Percentiles rank a stretch among this genome's conserved stretches.
phyloP scores from a whole-genome alignment of 164 flowering plant species.

The Vitis vinifera region ASM3070453v1 NC_081814.1:12301501-12302000 shows the following conservation, averaged over 20 bases:
- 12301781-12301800: constrained; percentile 57
- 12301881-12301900: too few species aligned
- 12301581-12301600: constrained; percentile 58
- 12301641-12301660: constrained; percentile 41
- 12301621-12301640: constrained; percentile 69
- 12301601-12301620: constrained; percentile 74
- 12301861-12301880: too few species aligned
- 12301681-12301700: constrained; percentile 50
- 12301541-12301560: constrained; percentile 65
- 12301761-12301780: constrained; percentile 60
- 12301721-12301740: constrained; percentile 73
- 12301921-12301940: too few species aligned
- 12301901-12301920: too few species aligned
- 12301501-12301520: constrained; percentile 75
- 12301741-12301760: constrained; percentile 59
- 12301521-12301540: constrained; percentile 66
- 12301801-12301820: constrained; percentile 64
- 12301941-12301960: too few species aligned
- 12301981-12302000: too few species aligned
- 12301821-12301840: constrained; percentile 40
- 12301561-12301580: constrained; percentile 57
- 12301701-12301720: constrained; percentile 43
- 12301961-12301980: too few species aligned
- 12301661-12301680: constrained; percentile 51
- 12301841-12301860: too few species aligned